These are phyloP conservation scores for Fusarium ambrosium DNA, from an alignment of 2,329 filamentous ascomycete species.

Conservation along the genomic window DNA sequence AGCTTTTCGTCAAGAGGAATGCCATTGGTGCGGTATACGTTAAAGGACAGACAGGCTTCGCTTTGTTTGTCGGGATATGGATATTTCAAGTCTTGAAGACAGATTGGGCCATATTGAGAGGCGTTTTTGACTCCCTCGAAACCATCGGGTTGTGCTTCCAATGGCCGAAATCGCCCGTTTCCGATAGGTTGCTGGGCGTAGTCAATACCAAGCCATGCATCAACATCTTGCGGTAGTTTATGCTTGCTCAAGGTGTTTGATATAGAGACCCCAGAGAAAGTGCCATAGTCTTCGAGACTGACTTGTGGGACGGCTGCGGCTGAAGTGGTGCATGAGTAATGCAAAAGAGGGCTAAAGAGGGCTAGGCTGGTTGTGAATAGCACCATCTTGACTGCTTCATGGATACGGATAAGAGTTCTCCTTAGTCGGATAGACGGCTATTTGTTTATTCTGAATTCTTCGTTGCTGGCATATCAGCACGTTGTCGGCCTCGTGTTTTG, in stretches of 20 bases:
- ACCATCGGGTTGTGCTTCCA: not conserved
- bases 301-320: constrained; percentile 2
- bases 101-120: constrained; percentile 5
- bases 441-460: not conserved
- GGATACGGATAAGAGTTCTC: not conserved
- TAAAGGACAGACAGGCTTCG: constrained; percentile 18
- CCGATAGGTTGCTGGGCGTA: constrained; percentile 11
- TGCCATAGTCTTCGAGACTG: constrained; percentile 6
- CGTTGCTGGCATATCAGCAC: not conserved
- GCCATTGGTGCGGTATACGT: not conserved
- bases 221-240: not conserved
- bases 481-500: not conserved
- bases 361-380: not conserved
- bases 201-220: constrained; percentile 14
- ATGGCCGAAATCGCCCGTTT: constrained; percentile 2
- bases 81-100: constrained; percentile 12
- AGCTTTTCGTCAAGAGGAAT: not conserved
- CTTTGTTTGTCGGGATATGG: constrained; percentile 4
- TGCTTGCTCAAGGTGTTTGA: constrained; percentile 1
- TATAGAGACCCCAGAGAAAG: not conserved
- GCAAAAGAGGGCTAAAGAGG: not conserved
- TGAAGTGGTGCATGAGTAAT: not conserved
- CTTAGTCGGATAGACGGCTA: not conserved
- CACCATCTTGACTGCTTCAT: not conserved
- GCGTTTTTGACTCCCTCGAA: constrained; percentile 2